Conservation (phyloP, 2,329 filamentous ascomycete genomes). For the Nothophoma quercina region DNA sequence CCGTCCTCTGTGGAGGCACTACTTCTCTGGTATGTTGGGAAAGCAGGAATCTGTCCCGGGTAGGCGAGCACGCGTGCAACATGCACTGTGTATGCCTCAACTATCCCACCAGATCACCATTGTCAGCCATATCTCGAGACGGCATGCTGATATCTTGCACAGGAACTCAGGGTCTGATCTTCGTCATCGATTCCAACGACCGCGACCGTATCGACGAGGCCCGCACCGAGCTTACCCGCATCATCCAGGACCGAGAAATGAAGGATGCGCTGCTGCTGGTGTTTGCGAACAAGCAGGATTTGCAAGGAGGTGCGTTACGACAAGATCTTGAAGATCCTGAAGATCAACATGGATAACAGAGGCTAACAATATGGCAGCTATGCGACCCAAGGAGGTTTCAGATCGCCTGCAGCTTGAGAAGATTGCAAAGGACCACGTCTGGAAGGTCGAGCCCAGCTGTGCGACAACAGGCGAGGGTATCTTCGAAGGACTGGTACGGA, state of each 20-base stretch:
- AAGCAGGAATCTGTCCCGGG: slow-evolving; percentile 33
- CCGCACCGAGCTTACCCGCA: slow-evolving; percentile 93
- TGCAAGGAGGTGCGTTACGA: slow-evolving; percentile 74
- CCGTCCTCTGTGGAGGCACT: slow-evolving; percentile 98
- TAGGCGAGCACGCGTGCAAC: slow-evolving; percentile 38
- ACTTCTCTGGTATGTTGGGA: slow-evolving; percentile 79
- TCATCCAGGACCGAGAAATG: slow-evolving; percentile 99
- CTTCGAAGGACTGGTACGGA: slow-evolving; percentile 58
- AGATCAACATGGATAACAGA: not conserved
- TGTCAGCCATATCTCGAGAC: no score
- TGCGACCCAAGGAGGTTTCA: slow-evolving; percentile 60
- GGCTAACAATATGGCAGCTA: slow-evolving; percentile 47
- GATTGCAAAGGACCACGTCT: slow-evolving; percentile 61
- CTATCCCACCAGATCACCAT: slow-evolving; percentile 10
- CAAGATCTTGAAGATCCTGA: not conserved
- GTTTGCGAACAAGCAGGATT: slow-evolving; percentile 99
- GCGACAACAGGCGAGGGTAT: slow-evolving; percentile 62
- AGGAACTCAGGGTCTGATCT: slow-evolving; percentile 98
- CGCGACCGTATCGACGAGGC: slow-evolving; percentile 97
- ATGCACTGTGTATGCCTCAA: slow-evolving; percentile 20
- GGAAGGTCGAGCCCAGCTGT: slow-evolving; percentile 63
- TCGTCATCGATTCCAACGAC: slow-evolving; percentile 99
- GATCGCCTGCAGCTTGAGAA: slow-evolving; percentile 57
- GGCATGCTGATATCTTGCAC: slow-evolving; percentile 17
- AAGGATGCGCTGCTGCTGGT: slow-evolving; percentile 95